Evolutionary conservation across 768 basidiomycete species (phyloP).

Genomic region (Tylopilus intermedius): DNA sequence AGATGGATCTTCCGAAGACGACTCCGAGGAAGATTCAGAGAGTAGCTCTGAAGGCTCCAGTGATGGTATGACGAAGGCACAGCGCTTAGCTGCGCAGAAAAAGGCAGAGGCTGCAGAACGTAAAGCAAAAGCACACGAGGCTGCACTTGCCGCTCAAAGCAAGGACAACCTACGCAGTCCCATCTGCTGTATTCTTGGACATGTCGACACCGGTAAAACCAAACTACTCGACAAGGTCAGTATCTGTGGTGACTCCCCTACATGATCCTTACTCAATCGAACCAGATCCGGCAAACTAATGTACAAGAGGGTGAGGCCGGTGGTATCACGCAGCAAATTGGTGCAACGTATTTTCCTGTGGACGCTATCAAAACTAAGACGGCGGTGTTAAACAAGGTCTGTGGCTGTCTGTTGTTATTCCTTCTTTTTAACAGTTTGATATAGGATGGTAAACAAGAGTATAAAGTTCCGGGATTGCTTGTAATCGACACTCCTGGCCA

Average conservation of each 20-base stretch:
- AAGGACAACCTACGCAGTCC: conserved; percentile 92
- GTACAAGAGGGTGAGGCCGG: conserved; percentile 99
- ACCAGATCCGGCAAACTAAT: conserved; percentile 96
- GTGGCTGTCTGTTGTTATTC: conserved; percentile 8
- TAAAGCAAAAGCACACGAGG: conserved; percentile 72
- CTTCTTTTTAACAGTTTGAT: conserved; percentile 7
- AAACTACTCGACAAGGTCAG: conserved; percentile 92
- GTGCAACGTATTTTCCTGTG: conserved; percentile 98
- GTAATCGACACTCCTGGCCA: conserved; percentile 98
- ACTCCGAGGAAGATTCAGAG: conserved; percentile 49
- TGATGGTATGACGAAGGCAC: conserved; percentile 62
- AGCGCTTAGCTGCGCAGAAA: conserved; percentile 61
- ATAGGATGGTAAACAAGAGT: conserved; percentile 78
- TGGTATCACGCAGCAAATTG: conserved; percentile 99
- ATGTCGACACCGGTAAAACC: conserved; percentile 99
- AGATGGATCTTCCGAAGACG: conserved; percentile 43
- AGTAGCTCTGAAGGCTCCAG: conserved; percentile 40
- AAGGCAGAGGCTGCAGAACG: conserved; percentile 86
- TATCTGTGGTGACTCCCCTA: background rate
- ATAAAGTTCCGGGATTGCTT: conserved; percentile 94
- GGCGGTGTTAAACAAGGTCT: conserved; percentile 81
- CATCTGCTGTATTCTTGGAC: conserved; percentile 98
- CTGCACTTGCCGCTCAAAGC: conserved; percentile 77
- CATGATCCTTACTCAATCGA: conserved; percentile 3
- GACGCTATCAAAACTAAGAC: conserved; percentile 94